A percentile compares a stretch with the other conserved stretches of the same genome.
Evolutionary conservation across 768 basidiomycete species (phyloP).

Genomic region (Russula foetens): DNA sequence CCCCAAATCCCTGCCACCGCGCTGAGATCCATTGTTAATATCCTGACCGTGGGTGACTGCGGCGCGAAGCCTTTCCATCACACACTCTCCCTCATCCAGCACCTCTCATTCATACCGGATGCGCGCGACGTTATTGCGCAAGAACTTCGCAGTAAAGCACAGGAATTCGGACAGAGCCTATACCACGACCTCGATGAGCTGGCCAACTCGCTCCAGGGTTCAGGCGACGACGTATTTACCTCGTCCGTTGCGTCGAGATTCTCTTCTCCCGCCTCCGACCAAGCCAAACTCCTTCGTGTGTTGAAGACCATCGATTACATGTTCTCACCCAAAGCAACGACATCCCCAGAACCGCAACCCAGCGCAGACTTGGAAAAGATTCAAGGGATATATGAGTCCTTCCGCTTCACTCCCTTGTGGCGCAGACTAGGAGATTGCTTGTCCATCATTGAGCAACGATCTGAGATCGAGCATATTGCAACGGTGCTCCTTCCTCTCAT

Average conservation of each 20-base stretch:
- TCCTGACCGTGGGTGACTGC: conserved; percentile 95
- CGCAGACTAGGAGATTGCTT: conserved; percentile 84
- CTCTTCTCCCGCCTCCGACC: conserved; percentile 87
- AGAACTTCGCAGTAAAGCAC: conserved; percentile 79
- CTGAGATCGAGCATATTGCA: conserved; percentile 79
- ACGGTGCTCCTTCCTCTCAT: conserved; percentile 91
- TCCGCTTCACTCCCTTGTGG: conserved; percentile 89
- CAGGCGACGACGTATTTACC: conserved; percentile 47
- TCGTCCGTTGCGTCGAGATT: conserved; percentile 79
- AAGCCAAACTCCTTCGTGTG: conserved; percentile 93
- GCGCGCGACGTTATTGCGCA: conserved; percentile 84
- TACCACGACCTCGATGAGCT: conserved; percentile 74
- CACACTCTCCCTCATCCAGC: conserved; percentile 84
- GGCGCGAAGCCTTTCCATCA: conserved; percentile 94
- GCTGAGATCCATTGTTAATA: conserved; percentile 91
- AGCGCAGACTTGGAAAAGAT: conserved; percentile 71
- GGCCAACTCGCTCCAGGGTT: conserved; percentile 48
- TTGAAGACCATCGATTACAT: conserved; percentile 98
- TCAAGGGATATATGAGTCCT: conserved; percentile 81
- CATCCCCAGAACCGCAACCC: conserved; percentile 29
- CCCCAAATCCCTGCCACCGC: conserved; percentile 81
- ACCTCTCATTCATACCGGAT: conserved; percentile 82
- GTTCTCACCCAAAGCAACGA: conserved; percentile 57
- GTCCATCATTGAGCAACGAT: conserved; percentile 67
- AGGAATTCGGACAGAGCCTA: conserved; percentile 76